A percentile compares a stretch with the other conserved stretches of the same genome.
phyloP scores from a whole-genome alignment of 225 moss, liverwort and hornwort genomes.

The Thuidium tamariscinum region DNA sequence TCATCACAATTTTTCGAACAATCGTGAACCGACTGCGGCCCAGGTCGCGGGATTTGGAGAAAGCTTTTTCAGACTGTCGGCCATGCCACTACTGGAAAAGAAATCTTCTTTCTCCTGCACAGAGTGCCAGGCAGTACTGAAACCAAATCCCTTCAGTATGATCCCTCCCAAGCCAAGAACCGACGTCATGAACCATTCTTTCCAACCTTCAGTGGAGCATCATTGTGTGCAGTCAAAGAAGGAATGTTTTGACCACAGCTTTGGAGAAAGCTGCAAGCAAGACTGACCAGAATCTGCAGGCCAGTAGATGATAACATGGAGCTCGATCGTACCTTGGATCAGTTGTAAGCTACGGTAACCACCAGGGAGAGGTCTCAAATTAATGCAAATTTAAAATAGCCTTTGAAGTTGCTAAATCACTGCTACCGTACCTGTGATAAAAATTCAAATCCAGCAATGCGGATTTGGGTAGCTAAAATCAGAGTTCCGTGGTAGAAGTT shows the following conservation, averaged over 20 bases:
- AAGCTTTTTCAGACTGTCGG: not conserved
- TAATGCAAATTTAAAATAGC: not conserved
- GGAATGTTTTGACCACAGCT: conserved; percentile 1
- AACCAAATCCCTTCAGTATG: not conserved
- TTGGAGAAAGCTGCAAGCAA: not conserved
- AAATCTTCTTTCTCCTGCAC: not conserved
- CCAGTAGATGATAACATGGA: not conserved
- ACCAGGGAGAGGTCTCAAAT: not conserved
- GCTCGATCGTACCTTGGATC: not conserved
- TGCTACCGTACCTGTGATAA: not conserved
- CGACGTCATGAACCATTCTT: not conserved
- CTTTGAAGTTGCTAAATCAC: no score
- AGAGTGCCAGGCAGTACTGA: not conserved
- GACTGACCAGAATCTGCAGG: not conserved
- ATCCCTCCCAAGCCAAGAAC: not conserved
- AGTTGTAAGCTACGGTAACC: not conserved
- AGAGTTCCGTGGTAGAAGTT: not conserved
- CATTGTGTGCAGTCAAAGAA: conserved; percentile 6
- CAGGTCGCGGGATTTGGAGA: not conserved
- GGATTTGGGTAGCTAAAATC: no score
- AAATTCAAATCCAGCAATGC: not conserved
- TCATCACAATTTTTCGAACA: not conserved
- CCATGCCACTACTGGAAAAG: not conserved
- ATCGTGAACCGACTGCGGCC: not conserved
- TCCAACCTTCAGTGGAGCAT: not conserved